Evolutionary conservation across 345 rosid genomes (phyloP).

Genomic region (Eucalyptus pauciflora): DNA sequence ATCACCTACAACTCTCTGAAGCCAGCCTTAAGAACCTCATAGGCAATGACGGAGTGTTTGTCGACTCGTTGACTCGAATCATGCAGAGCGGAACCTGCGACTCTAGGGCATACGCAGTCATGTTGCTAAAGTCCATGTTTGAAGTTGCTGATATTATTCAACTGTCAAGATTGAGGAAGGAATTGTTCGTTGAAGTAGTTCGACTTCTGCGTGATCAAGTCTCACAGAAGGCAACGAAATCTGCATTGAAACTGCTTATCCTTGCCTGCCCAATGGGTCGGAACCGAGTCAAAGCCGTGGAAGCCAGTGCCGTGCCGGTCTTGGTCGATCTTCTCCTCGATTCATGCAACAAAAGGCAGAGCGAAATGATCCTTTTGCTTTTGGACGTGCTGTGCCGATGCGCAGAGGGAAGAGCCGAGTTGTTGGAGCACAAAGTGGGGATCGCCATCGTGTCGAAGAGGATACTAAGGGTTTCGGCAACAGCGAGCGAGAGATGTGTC

Average conservation of each 20-base stretch:
- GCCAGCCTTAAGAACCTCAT: conserved; percentile 40
- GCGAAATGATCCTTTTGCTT: conserved; percentile 36
- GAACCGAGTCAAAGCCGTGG: conserved; percentile 56
- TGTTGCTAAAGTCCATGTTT: conserved; percentile 24
- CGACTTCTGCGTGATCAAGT: conserved; percentile 41
- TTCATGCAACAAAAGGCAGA: conserved; percentile 25
- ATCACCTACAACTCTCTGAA: conserved; percentile 53
- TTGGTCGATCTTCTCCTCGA: conserved; percentile 66
- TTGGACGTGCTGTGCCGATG: conserved; percentile 50
- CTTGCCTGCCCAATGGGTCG: conserved; percentile 51
- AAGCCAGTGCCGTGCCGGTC: conserved; percentile 39
- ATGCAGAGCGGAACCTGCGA: conserved; percentile 33
- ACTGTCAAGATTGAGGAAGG: conserved; percentile 12
- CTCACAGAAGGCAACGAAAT: conserved; percentile 50
- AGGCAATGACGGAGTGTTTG: conserved; percentile 23
- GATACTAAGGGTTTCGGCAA: conserved; percentile 59
- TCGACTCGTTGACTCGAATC: conserved; percentile 35
- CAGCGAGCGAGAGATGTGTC: conserved; percentile 53
- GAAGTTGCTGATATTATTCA: conserved; percentile 53
- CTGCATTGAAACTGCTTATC: conserved; percentile 38
- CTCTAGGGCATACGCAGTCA: conserved; percentile 39
- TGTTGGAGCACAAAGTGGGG: conserved; percentile 52
- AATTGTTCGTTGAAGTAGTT: conserved; percentile 34
- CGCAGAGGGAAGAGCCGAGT: conserved; percentile 75
- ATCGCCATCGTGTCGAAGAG: conserved; percentile 67